Evolutionary conservation across 2,329 filamentous ascomycete species (phyloP), one percentile per base, ranked within the genome.

Genomic region (Paraconiothyrium brasiliense): DNA sequence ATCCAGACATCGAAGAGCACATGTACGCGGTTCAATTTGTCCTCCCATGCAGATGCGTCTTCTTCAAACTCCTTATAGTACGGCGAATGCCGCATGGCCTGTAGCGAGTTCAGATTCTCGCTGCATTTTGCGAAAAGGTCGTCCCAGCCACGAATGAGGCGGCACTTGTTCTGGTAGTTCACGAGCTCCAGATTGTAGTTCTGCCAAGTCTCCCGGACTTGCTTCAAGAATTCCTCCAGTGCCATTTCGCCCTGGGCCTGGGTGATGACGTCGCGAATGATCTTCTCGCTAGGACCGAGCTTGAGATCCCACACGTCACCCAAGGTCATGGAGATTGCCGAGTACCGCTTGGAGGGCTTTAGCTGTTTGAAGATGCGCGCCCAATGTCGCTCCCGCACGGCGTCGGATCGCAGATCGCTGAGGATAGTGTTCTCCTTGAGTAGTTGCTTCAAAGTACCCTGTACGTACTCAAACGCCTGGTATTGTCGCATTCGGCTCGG

Each of bases 31-130:
- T 98, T 99, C 30, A 99, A 86, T 78, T 97, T 97, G 80, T 99
- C 96, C 80, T 99, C 96, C 95, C 95, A 99, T 0, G 91, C 88
- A 0, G 93, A 91, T 7, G 96, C 96, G 71, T 99, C 95, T 72
- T 99, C 95, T 77, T 99, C 95, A 65, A 99, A 99, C 72, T 98
- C 94, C 79, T 97, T 98, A 85, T 97, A 99, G 80, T 99, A 99
- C 0, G 95, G 95, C 5, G 95, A 99, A 79, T 99, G 94, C 76
- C 93, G 91, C 96, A 99, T 99, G 27, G 95, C 95, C 79, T 98
- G 95, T 51, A 99, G 83, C 6, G 95, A 98, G 81, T 97, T 98
- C 59, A 99, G 82, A 72, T 99, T 97, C 78, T 99, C 95, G 75
- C 94, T 97, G 80, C 95, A 99, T 78, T 98, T 98, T 54, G 94